A percentile compares a stretch with the other conserved stretches of the same genome.
These are phyloP conservation scores for Tylopilus vinaceipallidus DNA, from an alignment of 768 basidiomycete genomes.

Conservation along the genomic window DNA sequence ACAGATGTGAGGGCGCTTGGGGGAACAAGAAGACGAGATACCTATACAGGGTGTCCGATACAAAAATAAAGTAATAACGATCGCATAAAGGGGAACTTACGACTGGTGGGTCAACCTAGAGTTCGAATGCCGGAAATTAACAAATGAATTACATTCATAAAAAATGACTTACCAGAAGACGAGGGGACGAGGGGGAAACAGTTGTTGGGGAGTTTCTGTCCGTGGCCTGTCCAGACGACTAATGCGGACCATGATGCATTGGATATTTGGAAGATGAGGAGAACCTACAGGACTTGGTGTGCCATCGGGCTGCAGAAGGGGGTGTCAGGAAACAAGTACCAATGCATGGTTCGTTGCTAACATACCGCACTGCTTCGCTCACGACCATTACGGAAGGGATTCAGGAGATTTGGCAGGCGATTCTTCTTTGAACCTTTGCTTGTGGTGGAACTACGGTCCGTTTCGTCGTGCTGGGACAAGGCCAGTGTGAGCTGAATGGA, in stretches of 20 bases:
- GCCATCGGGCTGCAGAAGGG: conserved; percentile 1
- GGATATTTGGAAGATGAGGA: not conserved
- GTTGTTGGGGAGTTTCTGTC: not conserved
- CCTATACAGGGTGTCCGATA: not conserved
- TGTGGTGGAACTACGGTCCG: not conserved
- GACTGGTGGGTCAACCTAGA: not conserved
- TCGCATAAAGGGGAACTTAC: not conserved
- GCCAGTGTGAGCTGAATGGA: not conserved
- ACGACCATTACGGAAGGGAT: not conserved
- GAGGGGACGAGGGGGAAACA: not conserved
- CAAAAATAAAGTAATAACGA: not conserved
- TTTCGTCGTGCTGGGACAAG: not conserved
- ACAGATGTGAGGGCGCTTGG: not conserved
- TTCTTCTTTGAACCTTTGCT: not conserved
- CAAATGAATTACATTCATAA: not conserved
- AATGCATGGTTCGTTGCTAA: not conserved
- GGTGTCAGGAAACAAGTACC: not conserved
- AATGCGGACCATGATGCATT: not conserved
- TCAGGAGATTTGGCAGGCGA: not conserved
- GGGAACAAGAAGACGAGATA: not conserved
- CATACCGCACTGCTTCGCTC: conserved; percentile 1
- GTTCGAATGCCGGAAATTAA: not conserved
- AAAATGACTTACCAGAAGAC: not conserved
- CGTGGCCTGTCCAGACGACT: conserved; percentile 4
- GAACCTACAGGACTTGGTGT: conserved; percentile 5